A percentile compares a stretch with the other conserved stretches of the same genome.
These are phyloP conservation scores for Lepidium sativum DNA, from an alignment of 345 rosid genomes.

Conservation along the genomic window DNA sequence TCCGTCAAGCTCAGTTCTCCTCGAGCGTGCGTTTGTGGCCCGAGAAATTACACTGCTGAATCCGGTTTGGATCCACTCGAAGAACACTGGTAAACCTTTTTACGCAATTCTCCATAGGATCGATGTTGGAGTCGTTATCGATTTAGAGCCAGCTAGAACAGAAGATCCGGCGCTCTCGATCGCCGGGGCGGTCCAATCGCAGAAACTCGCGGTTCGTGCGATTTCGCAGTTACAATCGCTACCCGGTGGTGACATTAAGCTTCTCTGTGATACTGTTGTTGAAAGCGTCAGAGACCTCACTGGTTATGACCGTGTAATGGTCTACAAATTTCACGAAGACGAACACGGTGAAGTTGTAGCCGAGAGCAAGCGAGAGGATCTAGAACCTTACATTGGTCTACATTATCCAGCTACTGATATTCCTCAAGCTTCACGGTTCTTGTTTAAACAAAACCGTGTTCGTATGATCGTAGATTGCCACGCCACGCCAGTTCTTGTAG, in stretches of 20 bases:
- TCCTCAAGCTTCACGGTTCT: conserved; percentile 92
- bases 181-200: conserved; percentile 97
- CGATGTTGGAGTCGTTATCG: conserved; percentile 94
- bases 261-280: conserved; percentile 88
- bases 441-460: conserved; percentile 93
- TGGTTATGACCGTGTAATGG: conserved; percentile 95
- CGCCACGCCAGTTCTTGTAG: conserved; percentile 46
- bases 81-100: conserved; percentile 71
- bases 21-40: conserved; percentile 79
- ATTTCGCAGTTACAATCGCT: conserved; percentile 85
- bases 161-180: conserved; percentile 94
- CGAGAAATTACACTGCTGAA: conserved; percentile 83
- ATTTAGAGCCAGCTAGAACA: conserved; percentile 91
- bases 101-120: conserved; percentile 86
- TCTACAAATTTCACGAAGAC: conserved; percentile 95
- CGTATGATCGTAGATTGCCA: conserved; percentile 95
- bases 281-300: conserved; percentile 80
- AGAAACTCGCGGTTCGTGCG: conserved; percentile 87
- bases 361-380: conserved; percentile 67
- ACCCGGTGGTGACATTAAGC: conserved; percentile 86
- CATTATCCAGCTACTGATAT: conserved; percentile 98
- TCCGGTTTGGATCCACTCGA: conserved; percentile 89
- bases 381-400: conserved; percentile 85
- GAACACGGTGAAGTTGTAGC: conserved; percentile 99
- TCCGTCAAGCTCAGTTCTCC: conserved; percentile 45